Evolutionary conservation across 2,329 filamentous ascomycete species (phyloP).

Genomic region (Fusarium luffae): DNA sequence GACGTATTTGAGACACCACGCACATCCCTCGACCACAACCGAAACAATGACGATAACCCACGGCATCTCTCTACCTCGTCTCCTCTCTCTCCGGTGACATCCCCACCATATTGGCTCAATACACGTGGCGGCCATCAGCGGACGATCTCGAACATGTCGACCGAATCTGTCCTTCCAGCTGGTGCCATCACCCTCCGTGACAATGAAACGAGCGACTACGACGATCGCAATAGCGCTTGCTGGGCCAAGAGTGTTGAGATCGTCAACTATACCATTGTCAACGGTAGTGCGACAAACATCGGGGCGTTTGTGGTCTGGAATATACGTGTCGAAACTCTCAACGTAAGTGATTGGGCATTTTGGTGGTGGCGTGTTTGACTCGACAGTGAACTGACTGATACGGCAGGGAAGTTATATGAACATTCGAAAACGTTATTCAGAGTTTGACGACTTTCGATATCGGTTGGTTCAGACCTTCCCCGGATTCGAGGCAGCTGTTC

Average conservation of each 20-base stretch:
- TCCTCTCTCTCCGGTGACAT: constrained; percentile 47
- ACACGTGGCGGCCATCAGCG: constrained; percentile 50
- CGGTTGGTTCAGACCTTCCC: constrained; percentile 85
- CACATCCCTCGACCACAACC: constrained; percentile 41
- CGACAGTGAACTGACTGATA: constrained; percentile 5
- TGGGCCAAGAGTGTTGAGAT: constrained; percentile 74
- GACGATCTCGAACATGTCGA: constrained; percentile 58
- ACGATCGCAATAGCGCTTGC: constrained; percentile 67
- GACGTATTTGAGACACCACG: constrained; percentile 46
- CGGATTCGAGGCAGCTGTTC: constrained; percentile 84
- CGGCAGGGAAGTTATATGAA: constrained; percentile 68
- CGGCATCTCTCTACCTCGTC: constrained; percentile 39
- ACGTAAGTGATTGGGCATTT: constrained; percentile 59
- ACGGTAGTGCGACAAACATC: constrained; percentile 66
- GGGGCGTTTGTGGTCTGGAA: constrained; percentile 98
- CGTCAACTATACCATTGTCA: constrained; percentile 66
- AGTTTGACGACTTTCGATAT: constrained; percentile 85
- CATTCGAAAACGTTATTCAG: constrained; percentile 83
- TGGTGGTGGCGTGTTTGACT: constrained; percentile 9
- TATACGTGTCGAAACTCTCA: constrained; percentile 86
- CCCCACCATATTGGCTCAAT: constrained; percentile 60
- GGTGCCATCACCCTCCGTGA: constrained; percentile 71
- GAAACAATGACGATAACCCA: constrained; percentile 22
- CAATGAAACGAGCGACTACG: constrained; percentile 65
- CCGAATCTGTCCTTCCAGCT: constrained; percentile 59